A percentile compares a stretch with the other conserved stretches of the same genome.
Conservation (phyloP, 1,284 basidiomycete genomes). For the Ustilago xerochloae region DNA sequence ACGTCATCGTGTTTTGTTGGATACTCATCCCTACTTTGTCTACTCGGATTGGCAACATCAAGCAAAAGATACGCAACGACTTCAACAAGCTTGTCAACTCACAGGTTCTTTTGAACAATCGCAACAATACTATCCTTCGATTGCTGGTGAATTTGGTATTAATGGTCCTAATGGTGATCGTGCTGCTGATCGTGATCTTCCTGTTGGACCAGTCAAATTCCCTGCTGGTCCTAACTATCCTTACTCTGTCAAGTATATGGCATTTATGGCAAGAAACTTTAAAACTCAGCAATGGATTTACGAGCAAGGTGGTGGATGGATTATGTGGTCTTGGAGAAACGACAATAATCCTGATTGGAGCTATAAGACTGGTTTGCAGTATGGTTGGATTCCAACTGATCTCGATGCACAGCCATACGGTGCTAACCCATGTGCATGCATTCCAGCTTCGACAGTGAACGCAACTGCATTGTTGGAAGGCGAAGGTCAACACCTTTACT, state of each 20-base stretch:
- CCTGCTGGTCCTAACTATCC: constrained; percentile 51
- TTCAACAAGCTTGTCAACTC: constrained; percentile 50
- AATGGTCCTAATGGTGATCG: constrained; percentile 58
- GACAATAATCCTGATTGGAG: constrained; percentile 66
- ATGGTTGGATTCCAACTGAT: constrained; percentile 61
- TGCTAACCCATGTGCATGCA: constrained; percentile 33
- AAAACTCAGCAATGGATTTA: constrained; percentile 76
- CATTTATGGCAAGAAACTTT: constrained; percentile 83
- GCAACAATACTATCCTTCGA: constrained; percentile 56
- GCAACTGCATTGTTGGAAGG: too few relatives aligned
- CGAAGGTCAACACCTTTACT: too few relatives aligned
- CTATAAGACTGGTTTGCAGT: constrained; percentile 64
- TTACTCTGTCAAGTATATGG: constrained; percentile 76
- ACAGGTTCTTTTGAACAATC: constrained; percentile 28
- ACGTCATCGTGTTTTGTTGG: constrained; percentile 53
- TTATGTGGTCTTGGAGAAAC: constrained; percentile 82
- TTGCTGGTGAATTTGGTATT: constrained; percentile 52
- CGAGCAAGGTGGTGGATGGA: constrained; percentile 75
- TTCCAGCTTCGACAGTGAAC: constrained; percentile 21
- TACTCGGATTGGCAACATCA: constrained; percentile 50
- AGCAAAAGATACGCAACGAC: constrained; percentile 45
- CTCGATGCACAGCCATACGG: constrained; percentile 44
- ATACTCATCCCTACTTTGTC: constrained; percentile 62
- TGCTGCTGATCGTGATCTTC: constrained; percentile 44
- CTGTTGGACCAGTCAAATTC: constrained; percentile 56